Evolutionary conservation across 2,329 filamentous ascomycete species (phyloP), one percentile per base, ranked within the genome.

Genomic region (Fusarium nisikadoi): DNA sequence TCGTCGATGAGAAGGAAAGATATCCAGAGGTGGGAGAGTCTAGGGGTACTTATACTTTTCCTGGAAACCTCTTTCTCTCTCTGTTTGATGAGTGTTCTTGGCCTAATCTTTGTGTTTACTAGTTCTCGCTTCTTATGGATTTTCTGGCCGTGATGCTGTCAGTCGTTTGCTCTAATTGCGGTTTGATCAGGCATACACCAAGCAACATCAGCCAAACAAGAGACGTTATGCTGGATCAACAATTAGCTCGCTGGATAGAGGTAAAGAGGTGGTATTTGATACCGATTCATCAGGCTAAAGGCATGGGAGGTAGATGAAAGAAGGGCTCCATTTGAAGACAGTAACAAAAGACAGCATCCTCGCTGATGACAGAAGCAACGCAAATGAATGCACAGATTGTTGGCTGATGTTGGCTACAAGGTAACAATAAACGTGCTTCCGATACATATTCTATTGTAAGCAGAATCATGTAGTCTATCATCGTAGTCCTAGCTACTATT

Each of bases 41-140:
- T 29, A 13, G 23, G 36, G 39, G 36, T 56, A 62, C 68, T 68
- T 73, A 65, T 73, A 49, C 54, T 20, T 64, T 71, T 59, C 19
- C 20, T 6, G 20, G 6, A 27, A 17, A 14, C 12, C 16, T 25
- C 10, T 39, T 9, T 29, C 33, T 36, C n/a, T n/a, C 23, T n/a
- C 17, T 31, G 6, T 16, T 33, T 19, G 29, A 41, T 11, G 12
- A 5, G 13, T 20, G 31, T 19, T 31, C 5, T 33, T 33, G 23
- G 3, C 20, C 12, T 43, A 10, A 20, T 23, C 19, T n/a, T 33
- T 4, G 9, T 35, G 38, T 36, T 43, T 53, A 47, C 25, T 45
- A 20, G n/a, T 19, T 29, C 16, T 68, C 45, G 47, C 38, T 45
- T 63, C 23, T 36, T 23, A 13, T 38, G 41, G 23, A 36, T 43